Percentiles rank a stretch among this genome's conserved stretches.
These are phyloP conservation scores for Trichophyton benhamiae DNA, from an alignment of 2,329 filamentous ascomycete genomes.

Conservation along the genomic window DNA sequence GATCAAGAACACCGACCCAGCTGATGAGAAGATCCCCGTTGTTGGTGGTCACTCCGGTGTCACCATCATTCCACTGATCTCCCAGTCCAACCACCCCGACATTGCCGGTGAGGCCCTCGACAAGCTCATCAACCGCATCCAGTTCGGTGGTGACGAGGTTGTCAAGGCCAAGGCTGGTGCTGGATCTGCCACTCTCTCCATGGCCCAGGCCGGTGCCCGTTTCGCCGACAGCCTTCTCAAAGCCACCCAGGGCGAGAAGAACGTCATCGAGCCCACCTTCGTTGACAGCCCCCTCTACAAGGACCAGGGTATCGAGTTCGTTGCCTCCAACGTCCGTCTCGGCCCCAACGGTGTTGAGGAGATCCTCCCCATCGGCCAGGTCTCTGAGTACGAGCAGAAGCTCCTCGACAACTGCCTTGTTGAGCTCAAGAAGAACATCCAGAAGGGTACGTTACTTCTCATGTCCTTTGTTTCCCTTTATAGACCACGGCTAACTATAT, in stretches of 20 bases:
- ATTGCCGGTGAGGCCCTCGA: conserved; percentile 64
- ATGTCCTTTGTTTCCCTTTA: neutral
- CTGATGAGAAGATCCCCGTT: conserved; percentile 87
- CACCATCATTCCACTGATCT: conserved; percentile 96
- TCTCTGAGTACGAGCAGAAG: conserved; percentile 77
- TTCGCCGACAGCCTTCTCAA: conserved; percentile 87
- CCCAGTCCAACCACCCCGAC: conserved; percentile 76
- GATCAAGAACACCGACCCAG: conserved; percentile 80
- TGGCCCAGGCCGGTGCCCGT: conserved; percentile 86
- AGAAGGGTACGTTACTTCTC: conserved; percentile 54
- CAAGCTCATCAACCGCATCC: conserved; percentile 80
- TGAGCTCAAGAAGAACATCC: conserved; percentile 65
- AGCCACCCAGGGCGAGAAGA: conserved; percentile 85
- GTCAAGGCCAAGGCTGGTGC: conserved; percentile 98
- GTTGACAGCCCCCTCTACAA: conserved; percentile 97
- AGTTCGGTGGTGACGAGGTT: conserved; percentile 98
- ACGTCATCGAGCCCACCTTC: conserved; percentile 89
- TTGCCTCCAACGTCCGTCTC: conserved; percentile 88
- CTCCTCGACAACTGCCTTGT: conserved; percentile 72
- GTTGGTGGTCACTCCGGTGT: conserved; percentile 95
- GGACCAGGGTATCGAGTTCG: conserved; percentile 96
- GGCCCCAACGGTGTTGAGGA: conserved; percentile 93
- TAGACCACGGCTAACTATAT: neutral
- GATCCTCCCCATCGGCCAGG: conserved; percentile 74
- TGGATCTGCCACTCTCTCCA: conserved; percentile 92